These are phyloP conservation scores for Candida coquimbonensis DNA, from an alignment of 805 yeast species.

Conservation along the genomic window DNA sequence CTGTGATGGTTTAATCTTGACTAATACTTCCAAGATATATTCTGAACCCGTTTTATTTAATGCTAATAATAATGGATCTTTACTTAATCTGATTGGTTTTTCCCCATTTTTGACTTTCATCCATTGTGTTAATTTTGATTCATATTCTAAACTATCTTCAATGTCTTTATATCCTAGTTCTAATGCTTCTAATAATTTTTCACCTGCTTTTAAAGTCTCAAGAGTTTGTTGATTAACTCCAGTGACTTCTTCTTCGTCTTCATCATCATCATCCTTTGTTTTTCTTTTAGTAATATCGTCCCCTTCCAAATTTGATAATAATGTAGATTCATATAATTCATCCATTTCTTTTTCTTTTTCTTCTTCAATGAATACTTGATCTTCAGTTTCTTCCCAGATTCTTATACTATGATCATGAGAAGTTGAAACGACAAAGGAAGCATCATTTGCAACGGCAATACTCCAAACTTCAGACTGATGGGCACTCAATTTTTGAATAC, in stretches of 20 bases:
- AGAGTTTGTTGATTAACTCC: constrained; percentile 75
- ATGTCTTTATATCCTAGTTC: constrained; percentile 68
- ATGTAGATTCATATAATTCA: constrained; percentile 77
- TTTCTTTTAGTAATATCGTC: constrained; percentile 32
- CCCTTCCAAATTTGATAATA: constrained; percentile 65
- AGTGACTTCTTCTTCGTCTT: constrained; percentile 45
- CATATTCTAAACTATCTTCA: constrained; percentile 46
- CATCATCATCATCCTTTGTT: constrained; percentile 32
- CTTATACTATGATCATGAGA: constrained; percentile 93
- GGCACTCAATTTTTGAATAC: constrained; percentile 77
- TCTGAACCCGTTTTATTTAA: constrained; percentile 64
- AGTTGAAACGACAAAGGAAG: constrained; percentile 67
- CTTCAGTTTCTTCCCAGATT: constrained; percentile 90
- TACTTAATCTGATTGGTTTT: constrained; percentile 53
- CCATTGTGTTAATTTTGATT: constrained; percentile 33
- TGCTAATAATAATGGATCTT: constrained; percentile 69
- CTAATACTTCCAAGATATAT: constrained; percentile 67
- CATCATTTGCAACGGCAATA: constrained; percentile 66
- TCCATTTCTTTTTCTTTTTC: constrained; percentile 95
- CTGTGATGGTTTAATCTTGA: constrained; percentile 73
- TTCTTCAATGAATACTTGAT: constrained; percentile 94
- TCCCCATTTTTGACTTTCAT: constrained; percentile 36
- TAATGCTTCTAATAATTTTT: constrained; percentile 7
- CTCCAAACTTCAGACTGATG: constrained; percentile 96
- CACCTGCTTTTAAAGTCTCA: constrained; percentile 64